A percentile compares a stretch with the other conserved stretches of the same genome.
phyloP scores from a whole-genome alignment of 306 rosid genomes.

The Acacia crassicarpa region DNA sequence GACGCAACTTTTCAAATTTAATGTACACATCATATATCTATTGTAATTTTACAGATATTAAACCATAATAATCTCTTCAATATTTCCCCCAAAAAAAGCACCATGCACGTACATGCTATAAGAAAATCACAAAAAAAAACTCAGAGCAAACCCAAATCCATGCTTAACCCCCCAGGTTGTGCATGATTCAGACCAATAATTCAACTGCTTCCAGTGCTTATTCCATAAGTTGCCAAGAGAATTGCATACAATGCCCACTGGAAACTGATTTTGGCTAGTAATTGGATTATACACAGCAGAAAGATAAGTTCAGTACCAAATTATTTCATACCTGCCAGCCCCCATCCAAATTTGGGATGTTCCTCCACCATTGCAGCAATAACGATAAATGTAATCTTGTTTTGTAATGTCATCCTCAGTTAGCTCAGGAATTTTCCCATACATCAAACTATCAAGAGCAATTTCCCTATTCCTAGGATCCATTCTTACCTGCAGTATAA shows the following conservation, averaged over 20 bases:
- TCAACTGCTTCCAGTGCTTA: neutral
- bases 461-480: constrained; percentile 83
- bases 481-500: constrained; percentile 67
- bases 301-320: constrained; percentile 15
- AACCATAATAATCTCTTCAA: no score
- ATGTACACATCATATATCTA: neutral
- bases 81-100: neutral
- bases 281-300: constrained; percentile 3
- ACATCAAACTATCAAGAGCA: constrained; percentile 71
- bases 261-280: constrained; percentile 5
- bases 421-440: constrained; percentile 60
- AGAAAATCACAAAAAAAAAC: no score
- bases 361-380: constrained; percentile 95
- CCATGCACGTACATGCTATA: neutral
- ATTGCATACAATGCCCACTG: neutral
- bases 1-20: neutral
- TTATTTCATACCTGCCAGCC: constrained; percentile 74
- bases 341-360: constrained; percentile 96
- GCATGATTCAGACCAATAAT: neutral
- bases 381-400: constrained; percentile 89
- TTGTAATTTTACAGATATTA: neutral
- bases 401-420: constrained; percentile 78
- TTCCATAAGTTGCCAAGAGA: neutral
- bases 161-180: neutral
- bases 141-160: neutral